phyloP scores from a whole-genome alignment of 2,329 filamentous ascomycete species.

The Pseudopithomyces maydicus region DNA sequence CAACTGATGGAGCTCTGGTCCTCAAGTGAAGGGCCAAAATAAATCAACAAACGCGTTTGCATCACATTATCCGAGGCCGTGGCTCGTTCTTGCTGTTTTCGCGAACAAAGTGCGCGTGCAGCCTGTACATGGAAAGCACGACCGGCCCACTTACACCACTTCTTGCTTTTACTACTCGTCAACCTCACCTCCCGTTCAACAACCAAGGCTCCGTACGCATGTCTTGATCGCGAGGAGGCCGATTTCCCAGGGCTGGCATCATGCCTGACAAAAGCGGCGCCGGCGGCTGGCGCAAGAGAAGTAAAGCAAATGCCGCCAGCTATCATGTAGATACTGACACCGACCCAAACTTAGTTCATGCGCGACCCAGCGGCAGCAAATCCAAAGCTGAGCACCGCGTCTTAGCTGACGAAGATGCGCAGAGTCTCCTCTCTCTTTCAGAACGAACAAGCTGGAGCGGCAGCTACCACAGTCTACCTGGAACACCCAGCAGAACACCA shows the following conservation, averaged over 20 bases:
- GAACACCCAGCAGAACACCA: slow-evolving; percentile 20
- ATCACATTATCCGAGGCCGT: no score
- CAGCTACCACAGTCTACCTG: slow-evolving; percentile 27
- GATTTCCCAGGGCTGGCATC: neutral
- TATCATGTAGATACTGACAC: neutral
- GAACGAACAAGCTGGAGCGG: slow-evolving; percentile 26
- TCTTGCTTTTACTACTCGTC: neutral
- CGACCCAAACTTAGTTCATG: neutral
- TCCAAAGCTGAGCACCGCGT: slow-evolving; percentile 7
- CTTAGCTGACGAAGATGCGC: slow-evolving; percentile 17
- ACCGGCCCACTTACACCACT: neutral
- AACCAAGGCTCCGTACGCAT: neutral
- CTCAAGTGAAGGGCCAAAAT: no score
- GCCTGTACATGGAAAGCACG: no score
- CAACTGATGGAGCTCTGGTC: no score
- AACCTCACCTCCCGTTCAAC: neutral
- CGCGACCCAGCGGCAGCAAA: neutral
- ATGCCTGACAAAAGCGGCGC: slow-evolving; percentile 5
- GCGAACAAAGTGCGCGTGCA: no score
- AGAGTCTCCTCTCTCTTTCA: slow-evolving; percentile 18
- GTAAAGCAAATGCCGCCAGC: neutral
- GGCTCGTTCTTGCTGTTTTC: no score
- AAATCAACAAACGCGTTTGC: no score
- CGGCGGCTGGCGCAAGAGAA: slow-evolving; percentile 5
- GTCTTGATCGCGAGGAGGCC: neutral